A percentile compares a stretch with the other conserved stretches of the same genome.
phyloP scores from a whole-genome alignment of 78 protist species.

The Blattamonas nauphoetae region DNA sequence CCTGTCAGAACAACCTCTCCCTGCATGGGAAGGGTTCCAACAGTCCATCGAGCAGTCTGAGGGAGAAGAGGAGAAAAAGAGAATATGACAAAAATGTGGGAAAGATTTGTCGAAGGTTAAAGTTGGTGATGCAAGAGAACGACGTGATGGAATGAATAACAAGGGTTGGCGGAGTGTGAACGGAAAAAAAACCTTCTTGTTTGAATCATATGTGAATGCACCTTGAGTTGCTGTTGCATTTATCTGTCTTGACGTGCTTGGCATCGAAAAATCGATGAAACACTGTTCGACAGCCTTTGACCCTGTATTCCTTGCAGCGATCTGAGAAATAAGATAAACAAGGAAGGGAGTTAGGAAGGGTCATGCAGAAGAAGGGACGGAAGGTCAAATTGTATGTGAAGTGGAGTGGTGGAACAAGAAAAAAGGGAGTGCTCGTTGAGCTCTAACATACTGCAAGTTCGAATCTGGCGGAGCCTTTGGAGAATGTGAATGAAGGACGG shows the following conservation, averaged over 20 bases:
- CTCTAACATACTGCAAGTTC: neutral
- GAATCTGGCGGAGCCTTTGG: neutral
- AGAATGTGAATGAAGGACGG: neutral
- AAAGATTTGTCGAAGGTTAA: too few relatives aligned
- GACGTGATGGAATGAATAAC: too few relatives aligned
- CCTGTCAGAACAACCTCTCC: neutral
- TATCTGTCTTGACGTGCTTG: neutral
- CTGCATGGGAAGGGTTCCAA: neutral
- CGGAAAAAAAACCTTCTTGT: too few relatives aligned
- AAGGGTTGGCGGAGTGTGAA: too few relatives aligned
- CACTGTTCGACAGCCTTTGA: neutral
- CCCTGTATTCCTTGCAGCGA: neutral
- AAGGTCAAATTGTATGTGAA: too few relatives aligned
- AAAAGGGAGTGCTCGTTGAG: too few relatives aligned
- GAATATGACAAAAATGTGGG: too few relatives aligned
- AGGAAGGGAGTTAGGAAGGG: too few relatives aligned
- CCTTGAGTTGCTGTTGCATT: neutral
- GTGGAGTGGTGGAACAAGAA: too few relatives aligned
- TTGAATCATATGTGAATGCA: neutral
- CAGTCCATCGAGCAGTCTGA: neutral
- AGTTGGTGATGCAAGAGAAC: too few relatives aligned
- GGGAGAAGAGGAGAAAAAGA: neutral
- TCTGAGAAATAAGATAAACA: too few relatives aligned
- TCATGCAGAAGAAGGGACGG: too few relatives aligned
- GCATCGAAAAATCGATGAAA: neutral